Percentiles rank a stretch among this genome's conserved stretches.
Conservation (phyloP, 345 rosid species). For the Ceriops tagal region DNA sequence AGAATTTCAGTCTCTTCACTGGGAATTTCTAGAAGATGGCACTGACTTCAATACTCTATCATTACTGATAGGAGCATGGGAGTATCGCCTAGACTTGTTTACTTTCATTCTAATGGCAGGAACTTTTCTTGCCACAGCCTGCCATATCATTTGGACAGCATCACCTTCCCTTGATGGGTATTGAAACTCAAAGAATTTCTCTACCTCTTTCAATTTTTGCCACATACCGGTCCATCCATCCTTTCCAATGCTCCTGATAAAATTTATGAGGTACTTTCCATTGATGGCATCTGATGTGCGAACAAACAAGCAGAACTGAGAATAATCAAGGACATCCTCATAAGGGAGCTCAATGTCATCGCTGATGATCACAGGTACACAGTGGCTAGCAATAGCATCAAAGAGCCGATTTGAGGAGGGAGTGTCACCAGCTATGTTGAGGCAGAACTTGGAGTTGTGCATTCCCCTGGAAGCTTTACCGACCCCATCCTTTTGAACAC, state of each 20-base stretch:
- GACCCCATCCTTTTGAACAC: constrained; percentile 62
- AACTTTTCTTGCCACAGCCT: constrained; percentile 73
- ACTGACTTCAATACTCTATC: constrained; percentile 29
- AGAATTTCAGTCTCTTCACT: constrained; percentile 36
- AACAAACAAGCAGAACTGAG: constrained; percentile 78
- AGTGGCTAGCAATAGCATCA: constrained; percentile 92
- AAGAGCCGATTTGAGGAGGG: constrained; percentile 97
- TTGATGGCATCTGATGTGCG: constrained; percentile 75
- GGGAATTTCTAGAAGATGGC: constrained; percentile 43
- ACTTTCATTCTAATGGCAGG: constrained; percentile 57
- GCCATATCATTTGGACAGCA: constrained; percentile 95
- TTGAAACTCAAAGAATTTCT: constrained; percentile 50
- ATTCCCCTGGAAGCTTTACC: constrained; percentile 68
- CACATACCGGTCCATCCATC: constrained; percentile 81
- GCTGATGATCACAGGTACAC: constrained; percentile 86
- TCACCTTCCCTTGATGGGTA: constrained; percentile 61
- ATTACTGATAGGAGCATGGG: constrained; percentile 16
- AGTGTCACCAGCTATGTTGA: constrained; percentile 95
- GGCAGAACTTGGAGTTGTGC: constrained; percentile 86
- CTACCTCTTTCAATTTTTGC: constrained; percentile 56
- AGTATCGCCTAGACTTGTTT: constrained; percentile 56
- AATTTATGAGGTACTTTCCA: constrained; percentile 57
- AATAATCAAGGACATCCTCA: constrained; percentile 86
- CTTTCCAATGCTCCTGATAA: constrained; percentile 56
- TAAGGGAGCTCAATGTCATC: constrained; percentile 93